Evolutionary conservation across 1,284 basidiomycete species (phyloP).

Genomic region (Agaricales sp.): DNA sequence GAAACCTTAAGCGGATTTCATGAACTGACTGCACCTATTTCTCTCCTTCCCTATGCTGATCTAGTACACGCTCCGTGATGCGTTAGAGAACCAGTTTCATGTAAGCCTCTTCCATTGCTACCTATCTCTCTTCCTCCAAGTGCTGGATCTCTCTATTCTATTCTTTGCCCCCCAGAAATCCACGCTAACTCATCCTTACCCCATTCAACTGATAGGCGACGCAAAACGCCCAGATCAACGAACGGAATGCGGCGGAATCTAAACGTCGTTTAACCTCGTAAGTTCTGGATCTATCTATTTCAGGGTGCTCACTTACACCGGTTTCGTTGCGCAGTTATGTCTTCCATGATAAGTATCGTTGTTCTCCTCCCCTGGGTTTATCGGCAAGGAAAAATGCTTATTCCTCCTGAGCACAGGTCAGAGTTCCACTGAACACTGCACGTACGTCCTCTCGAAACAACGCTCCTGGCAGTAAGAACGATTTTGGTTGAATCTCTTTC

Average conservation of each 20-base stretch:
- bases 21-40: no score
- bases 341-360: slow-evolving; percentile 47
- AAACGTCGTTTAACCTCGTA: slow-evolving; percentile 62
- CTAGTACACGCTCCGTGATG: slow-evolving; percentile 33
- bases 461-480: no score
- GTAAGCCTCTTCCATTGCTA: no score
- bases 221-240: slow-evolving; percentile 67
- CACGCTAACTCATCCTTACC: not conserved
- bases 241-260: slow-evolving; percentile 58
- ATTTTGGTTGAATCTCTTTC: slow-evolving; percentile 15
- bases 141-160: not conserved
- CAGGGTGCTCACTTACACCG: not conserved
- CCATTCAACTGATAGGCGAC: slow-evolving; percentile 32
- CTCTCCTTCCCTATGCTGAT: no score
- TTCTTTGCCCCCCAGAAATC: not conserved
- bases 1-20: no score
- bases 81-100: slow-evolving; percentile 63
- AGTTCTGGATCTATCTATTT: slow-evolving; percentile 10
- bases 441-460: slow-evolving; percentile 23
- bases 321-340: slow-evolving; percentile 38
- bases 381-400: slow-evolving; percentile 9
- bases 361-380: slow-evolving; percentile 11
- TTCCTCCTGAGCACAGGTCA: slow-evolving; percentile 24
- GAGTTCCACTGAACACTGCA: slow-evolving; percentile 68
- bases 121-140: not conserved